Base-by-base conservation (phyloP, 2,329 filamentous ascomycete species). In the Xylariomycetidae sp. region DNA sequence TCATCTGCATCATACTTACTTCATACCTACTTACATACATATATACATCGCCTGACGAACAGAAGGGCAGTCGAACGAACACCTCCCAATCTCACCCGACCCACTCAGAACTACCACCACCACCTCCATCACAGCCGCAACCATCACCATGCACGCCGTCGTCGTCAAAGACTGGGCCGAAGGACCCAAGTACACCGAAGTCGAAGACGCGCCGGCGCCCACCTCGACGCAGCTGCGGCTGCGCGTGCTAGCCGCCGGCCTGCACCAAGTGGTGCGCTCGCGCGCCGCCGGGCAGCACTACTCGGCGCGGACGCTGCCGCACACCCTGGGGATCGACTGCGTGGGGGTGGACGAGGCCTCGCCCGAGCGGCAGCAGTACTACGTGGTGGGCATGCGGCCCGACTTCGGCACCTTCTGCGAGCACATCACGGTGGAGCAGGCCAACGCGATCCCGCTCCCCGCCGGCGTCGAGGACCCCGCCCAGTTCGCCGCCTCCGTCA, bases 221-320 rank as follows among this genome's bases (percentile, higher is more conserved):
- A 39, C 53, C 12, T 47, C 51, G 6, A 50, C 53, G 18, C 56
- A 65, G 37, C 44, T 72, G 26, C 68, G 68, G 33, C 59, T 79
- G 53, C 68, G 65, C 41, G 60, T 79, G 39, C 46, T 71, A 29
- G 71, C 71, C 10, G 49, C 64, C 3, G 73, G 70, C 18, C 56
- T 74, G 10, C 73, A 76, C 49, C 61, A 64, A 10, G 55, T 78
- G 4, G 74, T 78, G 26, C 67, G 68, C 30, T 59, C 60, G 25
- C 67, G 72, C 19, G 74, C 73, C 13, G 42, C 63, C 1, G 74
- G 74, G 2, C 59, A 52, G n/a, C 74, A 78, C 54, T 78, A 75
- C 57, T 64, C 65, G 14, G 60, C 65, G 3, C 57, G 58, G 5
- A 48, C 49, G 0, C 63, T 72, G 0, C 75, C 73, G 1, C 70